Percentiles rank a stretch among this genome's conserved stretches.
phyloP scores from a whole-genome alignment of 495 filamentous ascomycete species.

The Pseudotulostoma volvatum region DNA sequence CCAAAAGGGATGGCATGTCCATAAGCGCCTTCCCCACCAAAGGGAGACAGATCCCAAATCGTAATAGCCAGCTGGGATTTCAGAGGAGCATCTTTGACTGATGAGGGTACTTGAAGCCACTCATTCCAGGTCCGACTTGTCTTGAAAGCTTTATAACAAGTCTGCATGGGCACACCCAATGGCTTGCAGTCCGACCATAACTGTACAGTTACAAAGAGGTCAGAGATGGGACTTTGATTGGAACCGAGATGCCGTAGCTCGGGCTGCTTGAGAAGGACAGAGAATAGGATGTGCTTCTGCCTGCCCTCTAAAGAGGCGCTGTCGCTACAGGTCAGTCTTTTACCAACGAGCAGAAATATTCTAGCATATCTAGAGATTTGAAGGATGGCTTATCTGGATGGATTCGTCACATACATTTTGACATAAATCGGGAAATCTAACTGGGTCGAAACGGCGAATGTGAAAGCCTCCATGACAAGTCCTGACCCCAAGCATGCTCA shows the following conservation, averaged over 20 bases:
- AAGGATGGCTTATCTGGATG: neutral
- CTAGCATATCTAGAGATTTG: neutral
- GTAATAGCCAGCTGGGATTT: slow-evolving; percentile 81
- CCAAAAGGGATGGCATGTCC: slow-evolving; percentile 81
- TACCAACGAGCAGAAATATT: too few species aligned
- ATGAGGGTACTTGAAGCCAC: slow-evolving; percentile 79
- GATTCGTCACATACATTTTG: slow-evolving; percentile 53
- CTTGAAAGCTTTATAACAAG: slow-evolving; percentile 79
- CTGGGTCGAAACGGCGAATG: slow-evolving; percentile 73
- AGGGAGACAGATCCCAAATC: slow-evolving; percentile 82
- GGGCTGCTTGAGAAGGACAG: slow-evolving; percentile 57
- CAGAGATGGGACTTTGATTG: slow-evolving; percentile 53
- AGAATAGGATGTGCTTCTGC: slow-evolving; percentile 61
- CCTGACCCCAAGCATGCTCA: too few species aligned
- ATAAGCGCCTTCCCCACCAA: slow-evolving; percentile 42
- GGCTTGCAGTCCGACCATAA: slow-evolving; percentile 95
- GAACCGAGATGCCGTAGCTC: slow-evolving; percentile 77
- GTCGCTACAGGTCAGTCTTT: slow-evolving; percentile 5
- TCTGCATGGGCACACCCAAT: slow-evolving; percentile 78
- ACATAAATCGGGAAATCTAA: slow-evolving; percentile 65
- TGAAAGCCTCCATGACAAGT: slow-evolving; percentile 75
- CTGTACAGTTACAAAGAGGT: slow-evolving; percentile 84
- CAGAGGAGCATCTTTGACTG: slow-evolving; percentile 60
- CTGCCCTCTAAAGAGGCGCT: slow-evolving; percentile 80
- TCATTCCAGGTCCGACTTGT: slow-evolving; percentile 76